Conservation (phyloP, 2,329 filamentous ascomycete genomes). For the Penicillium palitans region DNA sequence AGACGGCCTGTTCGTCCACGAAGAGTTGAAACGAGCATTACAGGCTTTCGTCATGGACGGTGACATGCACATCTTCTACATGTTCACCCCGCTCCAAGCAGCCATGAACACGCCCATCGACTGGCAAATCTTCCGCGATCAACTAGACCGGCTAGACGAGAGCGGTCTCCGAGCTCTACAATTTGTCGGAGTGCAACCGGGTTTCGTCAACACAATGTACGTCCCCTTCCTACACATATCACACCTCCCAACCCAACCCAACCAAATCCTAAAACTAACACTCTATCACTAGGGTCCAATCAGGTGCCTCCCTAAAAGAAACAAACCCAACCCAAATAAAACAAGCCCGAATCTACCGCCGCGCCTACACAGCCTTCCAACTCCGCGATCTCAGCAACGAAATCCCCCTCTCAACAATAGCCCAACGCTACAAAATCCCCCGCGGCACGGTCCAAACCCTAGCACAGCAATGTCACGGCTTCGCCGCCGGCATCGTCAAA, state of each 20-base stretch:
- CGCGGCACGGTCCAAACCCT: slow-evolving; percentile 71
- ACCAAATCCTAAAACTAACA: slow-evolving; percentile 6
- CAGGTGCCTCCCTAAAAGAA: slow-evolving; percentile 62
- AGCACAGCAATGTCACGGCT: slow-evolving; percentile 73
- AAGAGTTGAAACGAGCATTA: slow-evolving; percentile 67
- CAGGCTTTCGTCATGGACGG: slow-evolving; percentile 76
- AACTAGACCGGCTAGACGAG: slow-evolving; percentile 69
- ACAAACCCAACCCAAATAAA: slow-evolving; percentile 61
- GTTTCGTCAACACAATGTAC: slow-evolving; percentile 66
- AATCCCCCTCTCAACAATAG: slow-evolving; percentile 67
- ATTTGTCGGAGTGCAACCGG: slow-evolving; percentile 68
- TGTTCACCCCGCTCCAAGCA: slow-evolving; percentile 69
- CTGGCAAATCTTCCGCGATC: slow-evolving; percentile 71
- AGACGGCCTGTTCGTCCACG: slow-evolving; percentile 71
- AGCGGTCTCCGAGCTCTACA: slow-evolving; percentile 68
- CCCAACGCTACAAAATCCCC: slow-evolving; percentile 68
- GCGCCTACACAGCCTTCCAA: slow-evolving; percentile 74
- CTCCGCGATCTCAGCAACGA: slow-evolving; percentile 79
- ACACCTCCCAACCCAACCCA: neutral
- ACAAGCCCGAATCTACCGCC: slow-evolving; percentile 63
- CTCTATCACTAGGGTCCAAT: slow-evolving; percentile 59
- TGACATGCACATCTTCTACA: slow-evolving; percentile 77
- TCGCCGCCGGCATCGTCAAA: slow-evolving; percentile 75
- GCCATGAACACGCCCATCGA: slow-evolving; percentile 56
- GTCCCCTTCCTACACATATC: neutral